Base-by-base conservation (phyloP, 73 alveolate genomes). In the Uronychia setigera region DNA sequence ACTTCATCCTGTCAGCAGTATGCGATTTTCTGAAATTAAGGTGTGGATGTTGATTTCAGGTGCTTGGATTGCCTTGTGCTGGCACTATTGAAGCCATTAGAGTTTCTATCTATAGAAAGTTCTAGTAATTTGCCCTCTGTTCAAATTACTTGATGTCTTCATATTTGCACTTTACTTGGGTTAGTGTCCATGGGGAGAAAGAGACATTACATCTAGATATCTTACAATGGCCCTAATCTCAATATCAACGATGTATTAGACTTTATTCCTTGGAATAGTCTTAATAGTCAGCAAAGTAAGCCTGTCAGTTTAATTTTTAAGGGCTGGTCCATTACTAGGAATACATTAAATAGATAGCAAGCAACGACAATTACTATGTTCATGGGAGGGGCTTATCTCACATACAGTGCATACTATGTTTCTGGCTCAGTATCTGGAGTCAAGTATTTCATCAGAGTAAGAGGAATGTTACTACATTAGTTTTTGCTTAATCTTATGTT, bases 361-460 rank as follows among this genome's bases (percentile, higher is more conserved):
- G 89, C 90, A 1, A 81, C 87, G 14, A 28, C 46, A 0, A 75
- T 85, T 26, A 81, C 90, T 11, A 30, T 88, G 78, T 27, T 88
- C 30, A 80, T 88, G 89, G 94, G 94, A 28, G 82, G 74, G 25
- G 87, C 78, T 0, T 88, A 88, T 76, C 74, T 88, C 33, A 25
- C 81, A 29, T 88, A 81, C 80, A 35, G 84, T 76, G 89, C 94
- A 0, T 81, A 60, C 76, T 88, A 59, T 32, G 81, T 88, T 0
- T 31, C 93, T 28, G 59, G 32, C 59, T 46, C 67, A 11, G 67
- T 46, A 5, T 11, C 67, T 19, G 67, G 67, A 5, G 67, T 46
- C 67, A 46, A 46, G 19, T 46, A 46, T 19, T 46, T 46, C 67
- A 46, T 46, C 67, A 46, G 67, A 46, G 67, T 46, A n/a, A n/a